Conservation (phyloP, 129 eudicot genomes). For the Helianthus annuus region DNA sequence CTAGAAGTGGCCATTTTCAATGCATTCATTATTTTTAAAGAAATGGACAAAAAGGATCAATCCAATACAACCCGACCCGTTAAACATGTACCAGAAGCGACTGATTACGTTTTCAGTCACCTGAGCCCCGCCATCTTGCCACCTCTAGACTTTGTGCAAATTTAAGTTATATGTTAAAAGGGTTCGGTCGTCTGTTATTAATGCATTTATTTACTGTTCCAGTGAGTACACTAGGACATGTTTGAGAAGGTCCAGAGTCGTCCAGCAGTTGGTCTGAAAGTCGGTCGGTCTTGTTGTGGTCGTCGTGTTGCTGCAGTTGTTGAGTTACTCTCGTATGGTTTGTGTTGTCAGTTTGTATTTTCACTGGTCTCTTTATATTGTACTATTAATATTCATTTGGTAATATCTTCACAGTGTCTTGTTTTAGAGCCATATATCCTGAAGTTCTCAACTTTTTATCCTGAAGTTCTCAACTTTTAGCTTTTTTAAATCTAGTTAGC, state of each 20-base stretch:
- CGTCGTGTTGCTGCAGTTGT: slow-evolving; percentile 70
- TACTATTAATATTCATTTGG: slow-evolving; percentile 16
- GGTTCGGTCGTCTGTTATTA: slow-evolving; percentile 38
- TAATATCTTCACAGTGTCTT: no score
- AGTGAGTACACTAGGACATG: slow-evolving; percentile 95
- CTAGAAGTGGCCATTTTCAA: neutral
- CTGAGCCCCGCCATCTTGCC: neutral
- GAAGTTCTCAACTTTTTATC: no score
- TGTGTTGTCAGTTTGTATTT: slow-evolving; percentile 72
- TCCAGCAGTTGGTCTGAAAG: slow-evolving; percentile 92
- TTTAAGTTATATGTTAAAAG: slow-evolving; percentile 7
- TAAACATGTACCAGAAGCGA: neutral
- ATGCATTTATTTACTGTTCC: slow-evolving; percentile 91
- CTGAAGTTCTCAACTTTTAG: no score
- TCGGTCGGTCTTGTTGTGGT: slow-evolving; percentile 84
- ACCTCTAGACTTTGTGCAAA: slow-evolving; percentile 10
- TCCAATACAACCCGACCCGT: neutral
- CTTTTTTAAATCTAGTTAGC: no score
- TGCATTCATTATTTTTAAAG: neutral
- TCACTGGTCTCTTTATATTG: slow-evolving; percentile 33
- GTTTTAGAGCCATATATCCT: no score
- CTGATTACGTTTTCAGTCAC: neutral
- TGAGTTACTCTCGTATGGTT: slow-evolving; percentile 47
- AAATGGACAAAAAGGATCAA: neutral
- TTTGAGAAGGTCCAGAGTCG: slow-evolving; percentile 67